Percentiles rank a stretch among this genome's conserved stretches.
Evolutionary conservation across 1,284 basidiomycete species (phyloP).

Genomic region (Gymnopus androsaceus): DNA sequence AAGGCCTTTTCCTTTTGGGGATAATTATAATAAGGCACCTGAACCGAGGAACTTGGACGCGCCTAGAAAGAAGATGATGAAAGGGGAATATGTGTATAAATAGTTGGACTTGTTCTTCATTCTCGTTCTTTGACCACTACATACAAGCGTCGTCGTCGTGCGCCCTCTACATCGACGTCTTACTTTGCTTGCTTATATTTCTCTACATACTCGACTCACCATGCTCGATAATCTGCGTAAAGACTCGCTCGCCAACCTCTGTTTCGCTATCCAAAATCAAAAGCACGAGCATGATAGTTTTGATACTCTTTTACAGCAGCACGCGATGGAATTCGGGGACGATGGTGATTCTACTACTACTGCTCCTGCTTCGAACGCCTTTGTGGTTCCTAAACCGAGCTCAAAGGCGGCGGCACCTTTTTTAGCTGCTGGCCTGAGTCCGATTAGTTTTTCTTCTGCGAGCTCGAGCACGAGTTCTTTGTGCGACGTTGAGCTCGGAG

Average conservation of each 20-base stretch:
- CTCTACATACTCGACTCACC: neutral
- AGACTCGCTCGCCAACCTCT: conserved; percentile 2
- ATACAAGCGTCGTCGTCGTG: neutral
- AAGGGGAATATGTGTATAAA: neutral
- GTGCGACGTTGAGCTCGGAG: neutral
- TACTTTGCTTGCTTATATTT: neutral
- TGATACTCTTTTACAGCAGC: neutral
- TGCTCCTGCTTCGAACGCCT: neutral
- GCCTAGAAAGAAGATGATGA: neutral
- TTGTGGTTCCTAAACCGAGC: neutral
- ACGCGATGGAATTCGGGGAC: conserved; percentile 1
- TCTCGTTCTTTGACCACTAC: neutral
- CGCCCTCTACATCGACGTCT: neutral
- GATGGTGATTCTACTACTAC: neutral
- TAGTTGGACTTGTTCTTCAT: neutral
- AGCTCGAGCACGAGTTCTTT: neutral
- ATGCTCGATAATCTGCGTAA: neutral
- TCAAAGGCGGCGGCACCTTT: neutral
- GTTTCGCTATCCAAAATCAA: neutral
- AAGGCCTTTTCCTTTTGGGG: conserved; percentile 1
- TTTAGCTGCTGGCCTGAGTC: neutral
- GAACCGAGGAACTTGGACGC: neutral
- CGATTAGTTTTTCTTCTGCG: neutral
- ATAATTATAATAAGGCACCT: neutral
- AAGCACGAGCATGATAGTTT: neutral